A percentile compares a stretch with the other conserved stretches of the same genome.
These are phyloP conservation scores for Gaultheria prostrata DNA, from an alignment of 148 eudicot species.

Conservation along the genomic window DNA sequence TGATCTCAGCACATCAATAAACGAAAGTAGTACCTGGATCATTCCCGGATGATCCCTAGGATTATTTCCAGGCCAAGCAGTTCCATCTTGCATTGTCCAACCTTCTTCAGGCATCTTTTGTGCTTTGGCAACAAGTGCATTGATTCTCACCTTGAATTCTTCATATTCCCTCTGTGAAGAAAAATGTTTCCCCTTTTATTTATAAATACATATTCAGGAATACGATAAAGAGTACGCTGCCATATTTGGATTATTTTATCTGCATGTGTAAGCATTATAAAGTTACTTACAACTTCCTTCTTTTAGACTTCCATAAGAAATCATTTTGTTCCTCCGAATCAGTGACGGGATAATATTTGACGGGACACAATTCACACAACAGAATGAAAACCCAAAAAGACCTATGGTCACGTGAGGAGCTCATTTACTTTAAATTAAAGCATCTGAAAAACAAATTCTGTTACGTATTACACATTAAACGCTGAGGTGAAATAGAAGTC, in stretches of 20 bases:
- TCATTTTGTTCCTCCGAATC: neutral
- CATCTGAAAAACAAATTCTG: neutral
- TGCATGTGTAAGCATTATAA: neutral
- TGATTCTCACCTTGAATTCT: slow-evolving; percentile 89
- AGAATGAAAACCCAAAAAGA: neutral
- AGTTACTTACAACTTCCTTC: neutral
- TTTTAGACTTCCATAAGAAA: neutral
- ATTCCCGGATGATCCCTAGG: slow-evolving; percentile 98
- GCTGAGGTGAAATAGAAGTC: neutral
- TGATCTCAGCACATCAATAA: slow-evolving; percentile 1
- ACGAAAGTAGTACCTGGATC: slow-evolving; percentile 62
- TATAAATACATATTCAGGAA: neutral
- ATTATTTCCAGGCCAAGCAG: slow-evolving; percentile 96
- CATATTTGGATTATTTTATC: neutral
- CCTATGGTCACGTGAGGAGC: neutral
- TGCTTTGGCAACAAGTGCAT: slow-evolving; percentile 95
- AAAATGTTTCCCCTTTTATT: slow-evolving; percentile 1
- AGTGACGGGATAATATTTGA: neutral
- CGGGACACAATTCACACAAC: neutral
- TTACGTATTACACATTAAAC: neutral
- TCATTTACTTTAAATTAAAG: neutral
- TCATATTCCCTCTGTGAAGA: slow-evolving; percentile 85
- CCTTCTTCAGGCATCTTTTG: slow-evolving; percentile 98
- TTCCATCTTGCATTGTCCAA: slow-evolving; percentile 98
- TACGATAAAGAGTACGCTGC: neutral